Percentiles rank a stretch among this genome's conserved stretches.
Conservation (phyloP, 192 early-diverging fungal genomes). For the Mycoemilia scoparia region DNA sequence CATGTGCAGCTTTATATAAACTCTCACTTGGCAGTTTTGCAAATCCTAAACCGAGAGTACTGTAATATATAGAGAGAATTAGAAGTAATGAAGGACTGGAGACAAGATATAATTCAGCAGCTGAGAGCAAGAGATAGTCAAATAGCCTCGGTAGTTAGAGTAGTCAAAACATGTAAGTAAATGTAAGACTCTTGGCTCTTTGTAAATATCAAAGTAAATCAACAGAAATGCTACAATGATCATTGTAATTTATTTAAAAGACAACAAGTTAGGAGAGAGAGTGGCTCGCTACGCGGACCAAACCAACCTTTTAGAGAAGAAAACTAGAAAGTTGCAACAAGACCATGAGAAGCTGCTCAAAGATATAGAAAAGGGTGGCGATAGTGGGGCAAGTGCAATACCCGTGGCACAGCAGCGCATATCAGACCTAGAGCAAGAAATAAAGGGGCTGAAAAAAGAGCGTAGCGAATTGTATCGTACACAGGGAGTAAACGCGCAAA, state of each 20-base stretch:
- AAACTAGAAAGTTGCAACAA: conserved; percentile 20
- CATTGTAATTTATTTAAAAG: conserved; percentile 25
- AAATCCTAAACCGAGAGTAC: too few species aligned
- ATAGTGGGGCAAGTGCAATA: conserved; percentile 2
- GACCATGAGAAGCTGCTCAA: conserved; percentile 24
- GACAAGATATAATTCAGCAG: too few species aligned
- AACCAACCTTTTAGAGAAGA: conserved; percentile 18
- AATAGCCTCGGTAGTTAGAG: too few species aligned
- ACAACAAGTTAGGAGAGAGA: conserved; percentile 18
- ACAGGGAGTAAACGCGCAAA: conserved; percentile 80
- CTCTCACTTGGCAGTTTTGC: too few species aligned
- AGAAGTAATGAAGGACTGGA: too few species aligned
- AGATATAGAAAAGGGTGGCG: conserved; percentile 9
- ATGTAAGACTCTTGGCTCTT: too few species aligned
- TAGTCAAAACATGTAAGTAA: too few species aligned
- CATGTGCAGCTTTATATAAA: too few species aligned
- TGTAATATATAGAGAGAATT: too few species aligned
- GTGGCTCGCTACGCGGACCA: conserved; percentile 23
- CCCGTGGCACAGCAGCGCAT: conserved; percentile 40
- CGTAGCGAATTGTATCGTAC: conserved; percentile 73
- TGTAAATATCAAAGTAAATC: too few species aligned
- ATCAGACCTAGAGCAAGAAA: conserved; percentile 53
- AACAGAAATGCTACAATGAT: conserved; percentile 24
- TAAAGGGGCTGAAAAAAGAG: conserved; percentile 67
- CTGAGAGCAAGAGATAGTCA: too few species aligned